Evolutionary conservation across 23 red algal species (phyloP).

Genomic region (Gracilariopsis chorda): DNA sequence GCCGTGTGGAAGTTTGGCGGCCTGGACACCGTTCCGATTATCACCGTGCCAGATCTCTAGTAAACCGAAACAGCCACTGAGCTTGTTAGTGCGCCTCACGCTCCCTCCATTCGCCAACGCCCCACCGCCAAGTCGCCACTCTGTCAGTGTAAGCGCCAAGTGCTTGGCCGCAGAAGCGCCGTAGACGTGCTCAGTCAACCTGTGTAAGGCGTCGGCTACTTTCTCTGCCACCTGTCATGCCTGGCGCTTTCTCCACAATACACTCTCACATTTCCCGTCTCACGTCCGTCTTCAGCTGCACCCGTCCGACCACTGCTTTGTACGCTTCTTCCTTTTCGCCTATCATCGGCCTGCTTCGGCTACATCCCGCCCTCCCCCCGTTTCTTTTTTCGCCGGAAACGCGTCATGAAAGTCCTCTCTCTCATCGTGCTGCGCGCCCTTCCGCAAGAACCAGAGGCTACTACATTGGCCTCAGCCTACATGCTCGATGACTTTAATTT

Average conservation of each 20-base stretch:
- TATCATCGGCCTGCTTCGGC: background rate
- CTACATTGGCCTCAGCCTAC: slow-evolving; percentile 74
- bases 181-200: no score
- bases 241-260: no score
- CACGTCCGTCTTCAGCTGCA: no score
- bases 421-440: slow-evolving; percentile 74
- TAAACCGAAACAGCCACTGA: background rate
- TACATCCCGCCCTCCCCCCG: background rate
- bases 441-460: slow-evolving; percentile 62
- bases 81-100: no score
- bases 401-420: slow-evolving; percentile 85
- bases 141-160: no score
- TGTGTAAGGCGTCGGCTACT: no score
- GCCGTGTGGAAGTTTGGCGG: slow-evolving; percentile 43
- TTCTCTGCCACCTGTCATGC: no score
- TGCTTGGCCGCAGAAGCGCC: no score
- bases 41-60: slow-evolving; percentile 84
- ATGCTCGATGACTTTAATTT: slow-evolving; percentile 90
- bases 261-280: no score
- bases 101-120: no score
- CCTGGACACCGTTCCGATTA: slow-evolving; percentile 39
- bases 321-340: background rate
- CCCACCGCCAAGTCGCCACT: no score
- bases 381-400: background rate
- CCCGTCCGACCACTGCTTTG: background rate